Conservation (phyloP, 768 basidiomycete genomes). For the Lactifluus rugatus region DNA sequence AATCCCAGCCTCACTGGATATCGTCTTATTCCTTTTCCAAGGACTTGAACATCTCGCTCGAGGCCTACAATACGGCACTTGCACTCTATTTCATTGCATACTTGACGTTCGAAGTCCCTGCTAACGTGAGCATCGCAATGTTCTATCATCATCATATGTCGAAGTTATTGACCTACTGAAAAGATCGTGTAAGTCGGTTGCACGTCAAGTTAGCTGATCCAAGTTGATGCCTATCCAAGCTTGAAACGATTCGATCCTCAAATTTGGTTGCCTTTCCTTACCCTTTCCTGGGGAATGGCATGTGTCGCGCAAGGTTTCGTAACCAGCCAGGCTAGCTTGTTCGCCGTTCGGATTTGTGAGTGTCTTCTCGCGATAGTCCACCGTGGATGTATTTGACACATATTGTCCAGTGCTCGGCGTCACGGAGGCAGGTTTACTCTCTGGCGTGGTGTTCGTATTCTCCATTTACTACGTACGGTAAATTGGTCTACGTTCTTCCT, state of each 20-base stretch:
- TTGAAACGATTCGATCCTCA: constrained; percentile 52
- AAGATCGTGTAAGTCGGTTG: constrained; percentile 34
- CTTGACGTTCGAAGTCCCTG: constrained; percentile 49
- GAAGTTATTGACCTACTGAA: not conserved
- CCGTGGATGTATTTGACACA: not conserved
- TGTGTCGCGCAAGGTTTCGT: constrained; percentile 48
- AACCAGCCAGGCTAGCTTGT: constrained; percentile 42
- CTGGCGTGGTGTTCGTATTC: constrained; percentile 40
- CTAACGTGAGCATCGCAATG: constrained; percentile 34
- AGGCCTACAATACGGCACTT: constrained; percentile 46
- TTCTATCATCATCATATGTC: not conserved
- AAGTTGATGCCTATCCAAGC: constrained; percentile 23
- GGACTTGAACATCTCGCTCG: constrained; percentile 42
- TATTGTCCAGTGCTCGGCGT: constrained; percentile 38
- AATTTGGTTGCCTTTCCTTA: constrained; percentile 52
- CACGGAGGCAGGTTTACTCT: constrained; percentile 42
- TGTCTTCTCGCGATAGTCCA: not conserved
- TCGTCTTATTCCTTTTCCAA: constrained; percentile 18
- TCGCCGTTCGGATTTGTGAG: constrained; percentile 45
- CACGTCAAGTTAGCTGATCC: not conserved
- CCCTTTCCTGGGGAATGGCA: constrained; percentile 48
- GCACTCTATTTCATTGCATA: constrained; percentile 55
- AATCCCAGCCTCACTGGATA: not conserved
- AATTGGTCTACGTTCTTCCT: not conserved
- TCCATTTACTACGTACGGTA: constrained; percentile 48